Conservation (phyloP, 805 yeast genomes). For the Wickerhamiella spandovensis region DNA sequence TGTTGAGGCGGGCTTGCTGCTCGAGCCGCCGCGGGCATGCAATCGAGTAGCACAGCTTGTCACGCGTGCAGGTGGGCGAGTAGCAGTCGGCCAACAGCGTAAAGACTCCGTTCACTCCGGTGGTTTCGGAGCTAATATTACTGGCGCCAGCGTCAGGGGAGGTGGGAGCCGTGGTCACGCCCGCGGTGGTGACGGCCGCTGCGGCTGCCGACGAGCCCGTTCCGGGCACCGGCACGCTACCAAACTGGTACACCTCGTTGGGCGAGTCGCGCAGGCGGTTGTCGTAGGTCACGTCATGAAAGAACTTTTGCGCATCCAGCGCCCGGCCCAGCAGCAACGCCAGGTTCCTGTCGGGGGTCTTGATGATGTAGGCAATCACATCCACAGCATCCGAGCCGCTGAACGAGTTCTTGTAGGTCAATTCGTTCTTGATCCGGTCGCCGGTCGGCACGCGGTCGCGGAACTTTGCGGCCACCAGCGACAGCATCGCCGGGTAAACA, state of each 20-base stretch:
- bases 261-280: slow-evolving; percentile 82
- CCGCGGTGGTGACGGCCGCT: slow-evolving; percentile 1
- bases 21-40: slow-evolving; percentile 93
- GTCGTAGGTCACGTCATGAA: slow-evolving; percentile 91
- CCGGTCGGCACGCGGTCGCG: slow-evolving; percentile 46
- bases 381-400: slow-evolving; percentile 93
- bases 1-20: slow-evolving; percentile 83
- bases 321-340: slow-evolving; percentile 84
- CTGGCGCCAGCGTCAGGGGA: slow-evolving; percentile 5
- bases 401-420: slow-evolving; percentile 83
- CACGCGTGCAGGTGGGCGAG: slow-evolving; percentile 90
- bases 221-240: not conserved
- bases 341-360: slow-evolving; percentile 82
- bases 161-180: not conserved
- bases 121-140: not conserved
- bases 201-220: slow-evolving; percentile 10
- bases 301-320: slow-evolving; percentile 83
- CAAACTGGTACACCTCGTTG: slow-evolving; percentile 75
- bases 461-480: slow-evolving; percentile 71
- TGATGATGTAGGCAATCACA: slow-evolving; percentile 66
- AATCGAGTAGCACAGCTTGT: slow-evolving; percentile 78
- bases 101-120: slow-evolving; percentile 72
- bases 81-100: slow-evolving; percentile 88
- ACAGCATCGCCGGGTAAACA: slow-evolving; percentile 81
- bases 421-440: slow-evolving; percentile 77